Evolutionary conservation across 257 asterid genomes (phyloP).

Genomic region (Leonotis leonurus): DNA sequence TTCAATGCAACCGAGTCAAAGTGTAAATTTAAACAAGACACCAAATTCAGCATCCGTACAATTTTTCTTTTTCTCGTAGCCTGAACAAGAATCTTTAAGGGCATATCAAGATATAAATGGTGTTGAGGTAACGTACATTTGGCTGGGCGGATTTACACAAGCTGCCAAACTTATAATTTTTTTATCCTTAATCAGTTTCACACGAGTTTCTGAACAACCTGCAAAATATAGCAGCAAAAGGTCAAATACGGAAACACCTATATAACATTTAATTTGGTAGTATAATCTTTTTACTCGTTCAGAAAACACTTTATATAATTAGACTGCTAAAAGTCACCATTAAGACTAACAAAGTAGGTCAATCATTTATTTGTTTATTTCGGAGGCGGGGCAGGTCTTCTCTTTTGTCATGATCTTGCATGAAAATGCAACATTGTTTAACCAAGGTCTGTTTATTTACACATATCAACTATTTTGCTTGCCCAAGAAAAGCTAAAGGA

Average conservation of each 20-base stretch:
- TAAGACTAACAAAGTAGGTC: too few species aligned
- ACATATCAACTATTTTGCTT: not conserved
- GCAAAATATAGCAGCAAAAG: constrained; percentile 19
- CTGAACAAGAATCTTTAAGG: not conserved
- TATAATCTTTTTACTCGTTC: not conserved
- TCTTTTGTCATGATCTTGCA: not conserved
- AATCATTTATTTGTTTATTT: too few species aligned
- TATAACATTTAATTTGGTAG: not conserved
- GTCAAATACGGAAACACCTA: constrained; percentile 6
- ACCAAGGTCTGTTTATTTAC: not conserved
- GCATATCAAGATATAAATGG: not conserved
- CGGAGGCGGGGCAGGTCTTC: too few species aligned
- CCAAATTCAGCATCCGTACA: not conserved
- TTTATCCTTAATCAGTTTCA: constrained; percentile 41
- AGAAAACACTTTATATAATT: constrained; percentile 1
- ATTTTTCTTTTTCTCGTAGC: not conserved
- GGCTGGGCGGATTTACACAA: constrained; percentile 40
- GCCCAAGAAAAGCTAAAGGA: not conserved
- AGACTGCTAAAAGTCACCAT: not conserved
- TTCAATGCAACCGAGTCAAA: constrained; percentile 2
- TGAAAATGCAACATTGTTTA: not conserved
- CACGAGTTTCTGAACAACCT: constrained; percentile 29
- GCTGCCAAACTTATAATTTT: constrained; percentile 39
- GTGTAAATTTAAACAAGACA: not conserved
- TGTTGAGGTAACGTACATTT: constrained; percentile 36